Evolutionary conservation across 2,329 filamentous ascomycete species (phyloP), one percentile per base, ranked within the genome.

Genomic region (Colletotrichum sp.): DNA sequence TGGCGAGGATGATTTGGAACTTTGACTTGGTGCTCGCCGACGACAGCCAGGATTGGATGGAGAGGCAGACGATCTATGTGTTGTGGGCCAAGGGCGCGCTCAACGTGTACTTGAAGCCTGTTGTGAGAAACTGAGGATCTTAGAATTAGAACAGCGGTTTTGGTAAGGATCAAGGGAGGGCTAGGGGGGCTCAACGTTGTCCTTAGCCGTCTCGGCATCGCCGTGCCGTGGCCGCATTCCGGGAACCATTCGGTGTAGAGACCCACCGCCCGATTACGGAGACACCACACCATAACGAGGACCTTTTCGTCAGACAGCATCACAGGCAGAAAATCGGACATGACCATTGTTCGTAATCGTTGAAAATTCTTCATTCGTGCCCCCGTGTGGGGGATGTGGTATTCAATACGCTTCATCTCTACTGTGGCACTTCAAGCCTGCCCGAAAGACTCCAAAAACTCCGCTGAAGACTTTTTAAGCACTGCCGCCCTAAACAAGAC

Each of bases 21-120:
- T 89, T 89, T 70, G 87, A 89, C 66, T 72, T 88, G 59, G 77
- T 81, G 47, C 78, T 87, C 6, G 78, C 76, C 7, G 76, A 82
- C 6, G 81, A 82, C 24, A 80, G 81, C 31, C 54, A 75, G 12
- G 70, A 80, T 24, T 87, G 85, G 85, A 82, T 85, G 18, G 72
- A 78, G 27, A 65, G 16, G 3, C 69, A 74, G 13, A 69, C 57
- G 69, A 65, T 72, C 13, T 73, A 65, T 11, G 63, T 63, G 4
- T 3, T 74, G 3, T 74, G 69, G 64, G 69, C 66, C 11, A 74
- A 69, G 29, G 62, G 63, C 8, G 38, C 73, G 8, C 34, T 76
- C 16, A 70, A 73, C 8, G 69, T 75, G 3, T 66, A 72, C 9
- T 16, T 76, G 54, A 75, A 34, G 21, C 61, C 72, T n/a, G 72